Conservation (phyloP, 2,329 filamentous ascomycete species). For the Colletotrichum orchidophilum region DNA sequence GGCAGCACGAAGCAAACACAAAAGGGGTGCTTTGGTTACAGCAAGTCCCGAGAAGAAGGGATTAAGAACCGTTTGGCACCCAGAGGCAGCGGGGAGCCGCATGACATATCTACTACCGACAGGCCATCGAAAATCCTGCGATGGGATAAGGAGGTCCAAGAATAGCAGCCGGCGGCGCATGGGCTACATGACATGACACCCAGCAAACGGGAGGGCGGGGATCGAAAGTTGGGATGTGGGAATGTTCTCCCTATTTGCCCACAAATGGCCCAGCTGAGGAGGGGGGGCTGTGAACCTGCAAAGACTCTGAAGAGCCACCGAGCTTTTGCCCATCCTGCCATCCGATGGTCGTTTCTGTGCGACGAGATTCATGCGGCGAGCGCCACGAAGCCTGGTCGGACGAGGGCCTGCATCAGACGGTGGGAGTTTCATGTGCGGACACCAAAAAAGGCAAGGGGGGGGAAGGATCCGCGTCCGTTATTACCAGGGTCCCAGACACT, state of each 20-base stretch:
- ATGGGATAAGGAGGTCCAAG: neutral
- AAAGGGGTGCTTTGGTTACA: slow-evolving; percentile 3
- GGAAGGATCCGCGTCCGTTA: neutral
- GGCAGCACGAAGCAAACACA: slow-evolving; percentile 8
- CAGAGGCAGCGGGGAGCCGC: slow-evolving; percentile 16
- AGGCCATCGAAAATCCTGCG: neutral
- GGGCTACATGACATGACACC: neutral
- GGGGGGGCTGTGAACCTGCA: neutral
- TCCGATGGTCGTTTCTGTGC: slow-evolving; percentile 29
- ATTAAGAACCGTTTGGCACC: neutral
- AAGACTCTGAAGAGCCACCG: neutral
- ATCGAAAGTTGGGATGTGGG: neutral
- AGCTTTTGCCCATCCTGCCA: slow-evolving; percentile 10
- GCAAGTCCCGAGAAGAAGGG: slow-evolving; percentile 1
- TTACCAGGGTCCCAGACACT: neutral
- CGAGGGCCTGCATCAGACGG: slow-evolving; percentile 32
- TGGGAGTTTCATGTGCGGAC: slow-evolving; percentile 27
- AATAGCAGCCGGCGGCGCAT: slow-evolving; percentile 18
- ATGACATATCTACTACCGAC: slow-evolving; percentile 15
- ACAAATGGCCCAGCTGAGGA: neutral
- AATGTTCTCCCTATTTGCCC: neutral
- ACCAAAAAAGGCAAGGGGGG: no score
- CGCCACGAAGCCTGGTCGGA: slow-evolving; percentile 23
- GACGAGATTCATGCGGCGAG: slow-evolving; percentile 29
- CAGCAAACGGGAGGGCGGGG: neutral